Evolutionary conservation across 2,329 filamentous ascomycete genomes (phyloP), one percentile per base, ranked within the genome.

Genomic region (Cryphonectria carpinicola): DNA sequence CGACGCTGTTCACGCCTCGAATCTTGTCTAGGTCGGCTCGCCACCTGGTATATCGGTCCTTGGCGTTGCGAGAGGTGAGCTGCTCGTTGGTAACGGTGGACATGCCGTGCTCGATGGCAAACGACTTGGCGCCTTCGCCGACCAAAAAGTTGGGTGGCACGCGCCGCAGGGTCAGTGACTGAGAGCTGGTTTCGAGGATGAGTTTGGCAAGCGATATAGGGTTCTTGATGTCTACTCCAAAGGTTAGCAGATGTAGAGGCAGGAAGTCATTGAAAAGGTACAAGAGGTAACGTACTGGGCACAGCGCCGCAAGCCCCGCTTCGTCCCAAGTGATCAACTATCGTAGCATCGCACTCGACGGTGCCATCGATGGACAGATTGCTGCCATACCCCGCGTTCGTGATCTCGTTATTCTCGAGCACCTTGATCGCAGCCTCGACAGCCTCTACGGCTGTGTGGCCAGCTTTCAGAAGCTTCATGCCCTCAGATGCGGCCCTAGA

Each of bases 371-470:
- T 93, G 61, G 93, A 91, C 35, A 99, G 84, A 77, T 99, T 99
- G 81, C 96, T 99, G 63, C 97, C 96, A 79, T 93, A 98, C 0
- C 96, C 96, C 52, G 95, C 93, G 79, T 99, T 99, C 49, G 97
- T 99, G 74, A 99, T 97, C 77, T 98, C 94, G 70, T 92, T 91
- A 79, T 99, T 93, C 81, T 99, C 96, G 25, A 99, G 89, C 28
- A 93, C 86, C 75, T 92, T 93, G 76, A 99, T 90, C 41, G 96
- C 94, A 66, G 92, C 91, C 80, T 98, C 96, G 32, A 98, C 92
- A 22, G 95, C 96, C 78, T 98, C 94, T 4, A 95, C 86, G 5
- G 96, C 93, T 58, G 90, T 89, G 13, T 91, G 92, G 35, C 96
- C 96, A 73, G 87, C 88, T 76, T 88, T 92, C 71, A 99, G 84